These are phyloP conservation scores for Metschnikowia similis DNA, from an alignment of 805 yeast genomes.

Conservation along the genomic window DNA sequence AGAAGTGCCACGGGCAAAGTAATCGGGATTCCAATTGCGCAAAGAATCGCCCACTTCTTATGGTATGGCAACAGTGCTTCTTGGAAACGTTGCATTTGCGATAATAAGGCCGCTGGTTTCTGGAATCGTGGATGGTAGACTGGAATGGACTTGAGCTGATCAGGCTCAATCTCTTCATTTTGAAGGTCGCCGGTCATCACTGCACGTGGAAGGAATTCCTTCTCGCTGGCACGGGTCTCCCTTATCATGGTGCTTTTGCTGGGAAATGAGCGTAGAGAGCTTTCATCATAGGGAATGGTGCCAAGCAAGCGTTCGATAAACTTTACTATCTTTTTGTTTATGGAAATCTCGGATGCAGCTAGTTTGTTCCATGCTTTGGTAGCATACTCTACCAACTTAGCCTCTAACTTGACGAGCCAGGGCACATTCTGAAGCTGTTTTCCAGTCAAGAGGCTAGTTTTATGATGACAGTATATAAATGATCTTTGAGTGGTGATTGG, in stretches of 20 bases:
- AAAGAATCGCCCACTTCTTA: constrained; percentile 47
- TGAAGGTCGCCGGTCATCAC: constrained; percentile 14
- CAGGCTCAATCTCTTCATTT: constrained; percentile 17
- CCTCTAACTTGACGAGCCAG: constrained; percentile 39
- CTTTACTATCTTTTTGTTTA: constrained; percentile 58
- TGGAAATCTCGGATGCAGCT: constrained; percentile 46
- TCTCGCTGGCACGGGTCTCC: constrained; percentile 32
- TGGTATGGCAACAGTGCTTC: constrained; percentile 48
- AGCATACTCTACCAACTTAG: constrained; percentile 47
- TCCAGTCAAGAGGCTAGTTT: constrained; percentile 23
- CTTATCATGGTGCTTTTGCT: constrained; percentile 56
- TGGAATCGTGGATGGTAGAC: constrained; percentile 38
- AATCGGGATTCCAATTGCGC: constrained; percentile 64
- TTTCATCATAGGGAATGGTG: constrained; percentile 76
- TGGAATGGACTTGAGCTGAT: constrained; percentile 37
- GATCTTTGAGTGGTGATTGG: constrained; percentile 65
- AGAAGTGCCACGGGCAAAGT: constrained; percentile 75
- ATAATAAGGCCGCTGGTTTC: constrained; percentile 25
- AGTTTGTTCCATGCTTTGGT: constrained; percentile 60
- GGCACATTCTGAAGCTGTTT: constrained; percentile 28
- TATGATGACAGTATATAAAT: constrained; percentile 66
- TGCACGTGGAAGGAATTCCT: constrained; percentile 7
- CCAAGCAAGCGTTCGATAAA: constrained; percentile 51
- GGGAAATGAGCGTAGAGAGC: constrained; percentile 71
- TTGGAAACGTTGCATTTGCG: constrained; percentile 42